These are phyloP conservation scores for Globisporangium yorkense DNA, from an alignment of 352 stramenopile genomes.

Conservation along the genomic window DNA sequence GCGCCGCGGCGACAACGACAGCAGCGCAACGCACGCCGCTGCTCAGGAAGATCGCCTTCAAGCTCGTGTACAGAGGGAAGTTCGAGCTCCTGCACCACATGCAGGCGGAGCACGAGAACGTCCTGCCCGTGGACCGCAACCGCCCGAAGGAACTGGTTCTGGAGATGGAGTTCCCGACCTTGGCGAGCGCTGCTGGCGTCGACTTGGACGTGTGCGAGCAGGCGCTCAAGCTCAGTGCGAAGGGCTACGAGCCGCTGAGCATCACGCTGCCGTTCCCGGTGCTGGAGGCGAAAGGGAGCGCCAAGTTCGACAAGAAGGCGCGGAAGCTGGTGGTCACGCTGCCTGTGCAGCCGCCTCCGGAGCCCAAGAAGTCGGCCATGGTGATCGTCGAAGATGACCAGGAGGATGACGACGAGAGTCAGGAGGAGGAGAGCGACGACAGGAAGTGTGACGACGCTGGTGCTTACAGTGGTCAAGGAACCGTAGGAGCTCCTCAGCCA, in stretches of 20 bases:
- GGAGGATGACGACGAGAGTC: constrained; percentile 18
- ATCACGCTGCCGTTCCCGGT: constrained; percentile 72
- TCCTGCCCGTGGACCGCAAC: constrained; percentile 22
- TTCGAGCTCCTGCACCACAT: constrained; percentile 77
- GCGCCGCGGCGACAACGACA: not conserved
- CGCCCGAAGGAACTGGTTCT: constrained; percentile 65
- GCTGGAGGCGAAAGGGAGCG: constrained; percentile 64
- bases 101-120: constrained; percentile 38
- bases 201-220: constrained; percentile 65
- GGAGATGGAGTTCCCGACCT: constrained; percentile 53
- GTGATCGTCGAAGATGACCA: constrained; percentile 37
- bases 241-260: constrained; percentile 45
- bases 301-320: constrained; percentile 81
- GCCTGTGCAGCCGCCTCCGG: constrained; percentile 55
- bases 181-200: constrained; percentile 45
- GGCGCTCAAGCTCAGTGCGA: constrained; percentile 29
- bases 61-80: constrained; percentile 56
- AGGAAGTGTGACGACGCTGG: not conserved
- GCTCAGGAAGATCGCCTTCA: constrained; percentile 46
- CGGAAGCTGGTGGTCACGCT: constrained; percentile 74
- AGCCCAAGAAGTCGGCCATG: constrained; percentile 17
- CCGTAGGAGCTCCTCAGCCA: too few relatives aligned
- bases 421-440: constrained; percentile 9
- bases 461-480: not conserved
- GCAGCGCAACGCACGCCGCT: not conserved